Evolutionary conservation across 306 rosid genomes (phyloP).

Genomic region (Quercus berberidifolia): DNA sequence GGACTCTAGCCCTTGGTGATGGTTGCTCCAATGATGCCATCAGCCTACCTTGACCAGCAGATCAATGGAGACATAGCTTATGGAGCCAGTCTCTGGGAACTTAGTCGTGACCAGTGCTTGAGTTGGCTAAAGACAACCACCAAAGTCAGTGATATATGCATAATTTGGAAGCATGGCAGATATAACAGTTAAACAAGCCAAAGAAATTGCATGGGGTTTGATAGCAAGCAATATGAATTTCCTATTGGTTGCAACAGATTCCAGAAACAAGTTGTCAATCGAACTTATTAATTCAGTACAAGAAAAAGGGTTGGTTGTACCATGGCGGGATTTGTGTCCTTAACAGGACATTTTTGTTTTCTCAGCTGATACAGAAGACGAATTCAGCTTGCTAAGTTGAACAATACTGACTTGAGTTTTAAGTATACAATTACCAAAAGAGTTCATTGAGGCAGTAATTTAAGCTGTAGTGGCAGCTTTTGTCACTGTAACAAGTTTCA

Average conservation of each 20-base stretch:
- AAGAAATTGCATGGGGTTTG: slow-evolving; percentile 39
- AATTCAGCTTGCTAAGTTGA: no score
- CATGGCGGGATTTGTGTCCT: slow-evolving; percentile 48
- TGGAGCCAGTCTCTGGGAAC: slow-evolving; percentile 30
- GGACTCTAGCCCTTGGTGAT: slow-evolving; percentile 33
- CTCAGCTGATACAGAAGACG: no score
- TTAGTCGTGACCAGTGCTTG: slow-evolving; percentile 21
- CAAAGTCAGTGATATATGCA: slow-evolving; percentile 26
- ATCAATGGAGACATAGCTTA: slow-evolving; percentile 26
- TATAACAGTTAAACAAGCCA: slow-evolving; percentile 21
- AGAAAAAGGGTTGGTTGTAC: slow-evolving; percentile 29
- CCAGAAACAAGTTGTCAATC: slow-evolving; percentile 14
- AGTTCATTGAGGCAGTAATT: no score
- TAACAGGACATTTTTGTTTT: no score
- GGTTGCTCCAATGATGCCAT: slow-evolving; percentile 47
- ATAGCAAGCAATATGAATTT: slow-evolving; percentile 28
- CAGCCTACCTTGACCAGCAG: slow-evolving; percentile 45
- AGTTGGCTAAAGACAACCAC: slow-evolving; percentile 29
- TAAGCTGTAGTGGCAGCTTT: no score
- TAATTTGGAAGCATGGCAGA: slow-evolving; percentile 43
- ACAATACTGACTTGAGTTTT: no score
- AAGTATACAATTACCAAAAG: no score
- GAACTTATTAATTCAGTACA: slow-evolving; percentile 3
- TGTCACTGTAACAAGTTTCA: no score
- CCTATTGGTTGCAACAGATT: slow-evolving; percentile 35